Evolutionary conservation across 352 stramenopile genomes (phyloP).

Genomic region (Globisporangium middletonii): DNA sequence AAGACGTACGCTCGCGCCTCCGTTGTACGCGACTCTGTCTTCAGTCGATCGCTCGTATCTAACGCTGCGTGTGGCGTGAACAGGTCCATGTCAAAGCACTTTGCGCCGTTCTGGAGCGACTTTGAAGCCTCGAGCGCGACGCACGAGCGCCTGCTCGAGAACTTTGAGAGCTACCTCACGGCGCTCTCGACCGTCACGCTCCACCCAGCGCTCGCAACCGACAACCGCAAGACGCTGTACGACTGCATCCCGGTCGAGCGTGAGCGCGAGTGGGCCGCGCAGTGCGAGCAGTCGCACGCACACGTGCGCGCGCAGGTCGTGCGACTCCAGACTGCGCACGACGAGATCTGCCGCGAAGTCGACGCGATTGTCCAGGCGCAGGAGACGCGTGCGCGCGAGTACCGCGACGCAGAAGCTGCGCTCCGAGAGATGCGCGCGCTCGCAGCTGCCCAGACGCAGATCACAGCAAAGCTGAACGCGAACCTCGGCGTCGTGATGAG

Average conservation of each 20-base stretch:
- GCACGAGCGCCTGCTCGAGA: conserved; percentile 51
- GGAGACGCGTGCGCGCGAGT: conserved; percentile 34
- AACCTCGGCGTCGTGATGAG: conserved; percentile 63
- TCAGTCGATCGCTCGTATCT: no score
- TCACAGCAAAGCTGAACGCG: conserved; percentile 54
- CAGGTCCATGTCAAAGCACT: conserved; percentile 77
- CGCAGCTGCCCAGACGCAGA: conserved; percentile 36
- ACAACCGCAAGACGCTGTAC: conserved; percentile 58
- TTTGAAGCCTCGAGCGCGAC: conserved; percentile 50
- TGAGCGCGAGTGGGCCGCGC: conserved; percentile 67
- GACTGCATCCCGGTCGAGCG: conserved; percentile 81
- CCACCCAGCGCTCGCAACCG: conserved; percentile 54
- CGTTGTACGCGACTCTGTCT: not conserved
- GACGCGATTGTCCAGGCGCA: conserved; percentile 38
- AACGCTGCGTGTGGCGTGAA: not conserved
- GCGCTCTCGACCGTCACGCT: conserved; percentile 51
- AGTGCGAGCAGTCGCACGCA: conserved; percentile 74
- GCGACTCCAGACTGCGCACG: conserved; percentile 56
- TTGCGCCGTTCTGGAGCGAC: conserved; percentile 74
- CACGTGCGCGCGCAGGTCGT: conserved; percentile 59
- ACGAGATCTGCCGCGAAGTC: conserved; percentile 66
- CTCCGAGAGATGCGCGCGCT: conserved; percentile 48
- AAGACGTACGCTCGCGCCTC: conserved; percentile 21
- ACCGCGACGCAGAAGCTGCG: conserved; percentile 34
- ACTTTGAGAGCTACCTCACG: conserved; percentile 67